Evolutionary conservation across 345 rosid species (phyloP).

Genomic region (Schrenkiella parvula): DNA sequence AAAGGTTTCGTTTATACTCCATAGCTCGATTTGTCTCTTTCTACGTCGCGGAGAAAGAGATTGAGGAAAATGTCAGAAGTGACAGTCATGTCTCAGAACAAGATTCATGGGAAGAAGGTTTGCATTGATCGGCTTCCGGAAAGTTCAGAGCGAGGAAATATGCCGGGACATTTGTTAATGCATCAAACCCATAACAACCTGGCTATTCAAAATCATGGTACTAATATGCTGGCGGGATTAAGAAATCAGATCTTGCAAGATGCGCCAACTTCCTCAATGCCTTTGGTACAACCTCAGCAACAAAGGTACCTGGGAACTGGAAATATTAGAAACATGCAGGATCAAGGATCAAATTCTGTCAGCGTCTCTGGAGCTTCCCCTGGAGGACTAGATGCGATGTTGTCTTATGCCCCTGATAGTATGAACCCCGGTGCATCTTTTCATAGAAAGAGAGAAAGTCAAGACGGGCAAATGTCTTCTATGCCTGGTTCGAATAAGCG

Average conservation of each 20-base stretch:
- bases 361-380: constrained; percentile 53
- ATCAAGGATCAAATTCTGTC: constrained; percentile 54
- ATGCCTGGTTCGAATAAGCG: constrained; percentile 63
- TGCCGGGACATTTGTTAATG: constrained; percentile 49
- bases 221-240: constrained; percentile 41
- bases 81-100: constrained; percentile 51
- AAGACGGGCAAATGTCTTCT: constrained; percentile 62
- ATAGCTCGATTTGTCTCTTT: constrained; percentile 73
- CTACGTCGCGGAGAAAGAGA: constrained; percentile 66
- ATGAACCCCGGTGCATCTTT: constrained; percentile 47
- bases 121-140: constrained; percentile 68
- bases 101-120: constrained; percentile 73
- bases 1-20: constrained; percentile 19
- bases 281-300: constrained; percentile 49
- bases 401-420: constrained; percentile 50
- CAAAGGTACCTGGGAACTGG: constrained; percentile 57
- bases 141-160: constrained; percentile 52
- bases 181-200: constrained; percentile 56
- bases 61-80: constrained; percentile 62
- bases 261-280: constrained; percentile 43
- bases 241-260: constrained; percentile 63
- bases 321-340: constrained; percentile 55
- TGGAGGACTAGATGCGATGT: constrained; percentile 62
- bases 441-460: constrained; percentile 70
- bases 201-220: constrained; percentile 54